phyloP scores from a whole-genome alignment of 208 protist species.

The Vickermania ingenoplastis region DNA sequence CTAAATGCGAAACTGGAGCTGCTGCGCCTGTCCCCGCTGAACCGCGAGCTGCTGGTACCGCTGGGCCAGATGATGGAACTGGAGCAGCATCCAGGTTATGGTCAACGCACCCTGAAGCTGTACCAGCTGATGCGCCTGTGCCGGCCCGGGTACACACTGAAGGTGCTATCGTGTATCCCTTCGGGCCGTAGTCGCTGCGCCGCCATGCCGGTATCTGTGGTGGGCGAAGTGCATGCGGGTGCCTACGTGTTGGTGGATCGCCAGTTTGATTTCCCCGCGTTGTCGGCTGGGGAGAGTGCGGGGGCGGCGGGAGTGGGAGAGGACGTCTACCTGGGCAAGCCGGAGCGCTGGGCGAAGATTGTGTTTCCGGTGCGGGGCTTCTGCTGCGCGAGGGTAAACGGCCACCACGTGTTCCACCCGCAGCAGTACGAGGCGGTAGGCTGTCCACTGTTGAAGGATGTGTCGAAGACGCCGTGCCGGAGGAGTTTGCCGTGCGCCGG shows the following conservation, averaged over 20 bases:
- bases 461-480: not conserved
- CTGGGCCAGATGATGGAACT: not conserved
- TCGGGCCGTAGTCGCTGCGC: no score
- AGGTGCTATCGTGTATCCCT: no score
- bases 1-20: not conserved
- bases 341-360: constrained; percentile 4
- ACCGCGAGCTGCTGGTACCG: not conserved
- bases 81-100: not conserved
- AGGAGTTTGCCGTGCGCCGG: constrained; percentile 1
- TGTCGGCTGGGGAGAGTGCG: not conserved
- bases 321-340: no score
- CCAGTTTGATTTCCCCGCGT: not conserved
- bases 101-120: not conserved
- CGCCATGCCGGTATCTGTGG: not conserved
- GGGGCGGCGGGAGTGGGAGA: not conserved
- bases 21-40: not conserved
- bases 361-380: constrained; percentile 4
- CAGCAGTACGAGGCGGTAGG: not conserved
- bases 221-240: not conserved
- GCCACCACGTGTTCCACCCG: constrained; percentile 3
- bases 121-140: not conserved
- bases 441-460: not conserved
- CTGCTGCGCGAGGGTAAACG: not conserved
- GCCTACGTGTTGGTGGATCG: not conserved
- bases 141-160: not conserved